phyloP scores from a whole-genome alignment of 1,284 basidiomycete species.

The Grifola frondosa region DNA sequence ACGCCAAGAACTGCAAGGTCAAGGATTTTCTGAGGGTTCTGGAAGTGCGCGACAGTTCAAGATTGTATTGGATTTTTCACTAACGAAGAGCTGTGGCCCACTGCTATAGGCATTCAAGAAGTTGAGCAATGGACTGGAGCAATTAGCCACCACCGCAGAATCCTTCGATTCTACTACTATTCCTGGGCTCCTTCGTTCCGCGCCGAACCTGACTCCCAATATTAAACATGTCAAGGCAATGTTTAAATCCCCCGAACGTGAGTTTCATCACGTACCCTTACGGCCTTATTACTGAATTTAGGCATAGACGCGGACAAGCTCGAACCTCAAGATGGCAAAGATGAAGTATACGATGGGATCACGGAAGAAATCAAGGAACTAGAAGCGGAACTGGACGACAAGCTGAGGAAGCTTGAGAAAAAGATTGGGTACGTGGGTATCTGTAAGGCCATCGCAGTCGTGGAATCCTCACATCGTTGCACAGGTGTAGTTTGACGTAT shows the following conservation, averaged over 20 bases:
- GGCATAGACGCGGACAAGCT: conserved; percentile 63
- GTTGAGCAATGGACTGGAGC: conserved; percentile 64
- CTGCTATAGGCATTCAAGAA: conserved; percentile 67
- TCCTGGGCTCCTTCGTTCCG: conserved; percentile 70
- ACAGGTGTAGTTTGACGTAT: conserved; percentile 61
- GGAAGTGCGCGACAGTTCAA: too few relatives aligned
- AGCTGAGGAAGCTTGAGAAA: conserved; percentile 61
- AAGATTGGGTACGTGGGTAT: conserved; percentile 52
- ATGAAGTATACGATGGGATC: conserved; percentile 79
- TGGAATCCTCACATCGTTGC: too few relatives aligned
- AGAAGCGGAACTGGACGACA: conserved; percentile 69
- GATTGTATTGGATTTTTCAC: not conserved
- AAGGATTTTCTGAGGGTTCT: conserved; percentile 85
- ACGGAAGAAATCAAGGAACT: conserved; percentile 66
- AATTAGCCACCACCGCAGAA: conserved; percentile 66
- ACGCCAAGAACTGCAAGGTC: conserved; percentile 86
- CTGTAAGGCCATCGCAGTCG: too few relatives aligned
- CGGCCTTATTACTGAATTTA: not conserved
- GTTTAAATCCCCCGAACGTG: conserved; percentile 68
- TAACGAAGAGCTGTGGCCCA: too few relatives aligned
- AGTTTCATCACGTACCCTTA: not conserved
- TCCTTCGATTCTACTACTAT: conserved; percentile 78
- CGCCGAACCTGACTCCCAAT: conserved; percentile 74
- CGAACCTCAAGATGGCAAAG: conserved; percentile 78
- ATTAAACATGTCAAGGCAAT: conserved; percentile 74